Evolutionary conservation across 2,329 filamentous ascomycete species (phyloP).

Genomic region (Emericellopsis cladophorae): DNA sequence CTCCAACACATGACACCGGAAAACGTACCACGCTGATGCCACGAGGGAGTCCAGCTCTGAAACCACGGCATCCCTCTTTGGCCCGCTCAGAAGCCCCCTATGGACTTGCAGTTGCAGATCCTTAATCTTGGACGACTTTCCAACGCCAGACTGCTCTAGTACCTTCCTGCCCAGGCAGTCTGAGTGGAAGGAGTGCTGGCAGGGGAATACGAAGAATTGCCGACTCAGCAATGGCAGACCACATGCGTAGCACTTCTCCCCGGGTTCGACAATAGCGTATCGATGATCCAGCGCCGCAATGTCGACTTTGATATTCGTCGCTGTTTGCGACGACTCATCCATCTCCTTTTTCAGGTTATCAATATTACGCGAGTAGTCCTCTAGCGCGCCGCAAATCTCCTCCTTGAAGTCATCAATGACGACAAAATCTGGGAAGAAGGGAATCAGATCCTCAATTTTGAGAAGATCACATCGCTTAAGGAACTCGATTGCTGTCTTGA

Average conservation of each 20-base stretch:
- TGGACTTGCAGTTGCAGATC: conserved; percentile 78
- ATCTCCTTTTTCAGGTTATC: conserved; percentile 83
- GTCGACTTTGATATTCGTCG: conserved; percentile 80
- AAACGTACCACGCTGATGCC: conserved; percentile 68
- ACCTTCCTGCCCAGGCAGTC: conserved; percentile 85
- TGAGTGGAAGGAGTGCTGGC: conserved; percentile 94
- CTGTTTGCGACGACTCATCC: conserved; percentile 85
- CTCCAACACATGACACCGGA: neutral
- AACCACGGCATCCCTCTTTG: conserved; percentile 69
- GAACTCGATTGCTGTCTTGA: conserved; percentile 90
- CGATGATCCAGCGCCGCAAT: conserved; percentile 76
- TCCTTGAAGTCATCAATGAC: conserved; percentile 99
- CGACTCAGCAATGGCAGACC: conserved; percentile 72
- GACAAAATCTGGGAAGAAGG: conserved; percentile 97
- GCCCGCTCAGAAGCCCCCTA: conserved; percentile 56
- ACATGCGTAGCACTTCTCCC: conserved; percentile 87
- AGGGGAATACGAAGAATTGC: conserved; percentile 97
- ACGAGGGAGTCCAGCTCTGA: conserved; percentile 86
- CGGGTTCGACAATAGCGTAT: conserved; percentile 93
- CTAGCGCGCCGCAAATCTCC: conserved; percentile 86
- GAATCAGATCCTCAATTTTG: conserved; percentile 91
- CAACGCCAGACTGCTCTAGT: conserved; percentile 65
- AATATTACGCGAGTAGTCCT: conserved; percentile 87
- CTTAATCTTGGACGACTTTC: conserved; percentile 65
- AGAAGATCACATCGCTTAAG: conserved; percentile 83